phyloP scores from a whole-genome alignment of 1,284 basidiomycete species.

The Cronartium quercuum region DNA sequence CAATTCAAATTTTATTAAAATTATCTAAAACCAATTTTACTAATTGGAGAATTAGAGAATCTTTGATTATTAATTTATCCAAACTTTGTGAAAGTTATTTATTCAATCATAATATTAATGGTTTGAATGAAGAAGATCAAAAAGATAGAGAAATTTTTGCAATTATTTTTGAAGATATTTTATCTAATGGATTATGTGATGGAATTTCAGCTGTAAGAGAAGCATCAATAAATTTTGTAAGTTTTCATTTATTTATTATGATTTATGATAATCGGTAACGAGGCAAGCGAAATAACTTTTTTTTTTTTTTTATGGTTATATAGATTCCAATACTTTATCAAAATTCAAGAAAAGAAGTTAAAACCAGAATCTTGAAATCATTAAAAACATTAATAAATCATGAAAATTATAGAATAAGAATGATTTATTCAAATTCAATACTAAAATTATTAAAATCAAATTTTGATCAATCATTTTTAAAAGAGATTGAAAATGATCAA shows the following conservation, averaged over 20 bases:
- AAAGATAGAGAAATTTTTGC: slow-evolving; percentile 4
- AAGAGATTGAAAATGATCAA: no score
- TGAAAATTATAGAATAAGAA: slow-evolving; percentile 29
- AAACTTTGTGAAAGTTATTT: slow-evolving; percentile 10
- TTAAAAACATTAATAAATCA: slow-evolving; percentile 13
- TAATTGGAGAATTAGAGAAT: slow-evolving; percentile 29
- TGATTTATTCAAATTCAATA: slow-evolving; percentile 20
- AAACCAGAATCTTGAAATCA: slow-evolving; percentile 5
- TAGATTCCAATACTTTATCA: slow-evolving; percentile 25
- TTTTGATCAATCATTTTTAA: neutral
- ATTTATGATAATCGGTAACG: neutral
- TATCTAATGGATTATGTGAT: slow-evolving; percentile 19
- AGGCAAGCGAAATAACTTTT: neutral
- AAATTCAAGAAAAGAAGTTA: neutral
- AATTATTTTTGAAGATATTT: slow-evolving; percentile 3
- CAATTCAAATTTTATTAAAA: no score
- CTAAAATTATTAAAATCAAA: slow-evolving; percentile 12
- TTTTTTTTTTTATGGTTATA: neutral
- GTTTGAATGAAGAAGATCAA: neutral
- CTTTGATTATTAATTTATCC: neutral
- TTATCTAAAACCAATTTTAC: neutral
- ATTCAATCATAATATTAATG: no score
- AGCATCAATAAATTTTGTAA: slow-evolving; percentile 23
- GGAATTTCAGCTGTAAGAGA: slow-evolving; percentile 32
- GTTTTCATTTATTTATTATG: neutral